Evolutionary conservation across 441 rosid genomes (phyloP), one percentile per base, ranked within the genome.

Genomic region (Populus hybrid): DNA sequence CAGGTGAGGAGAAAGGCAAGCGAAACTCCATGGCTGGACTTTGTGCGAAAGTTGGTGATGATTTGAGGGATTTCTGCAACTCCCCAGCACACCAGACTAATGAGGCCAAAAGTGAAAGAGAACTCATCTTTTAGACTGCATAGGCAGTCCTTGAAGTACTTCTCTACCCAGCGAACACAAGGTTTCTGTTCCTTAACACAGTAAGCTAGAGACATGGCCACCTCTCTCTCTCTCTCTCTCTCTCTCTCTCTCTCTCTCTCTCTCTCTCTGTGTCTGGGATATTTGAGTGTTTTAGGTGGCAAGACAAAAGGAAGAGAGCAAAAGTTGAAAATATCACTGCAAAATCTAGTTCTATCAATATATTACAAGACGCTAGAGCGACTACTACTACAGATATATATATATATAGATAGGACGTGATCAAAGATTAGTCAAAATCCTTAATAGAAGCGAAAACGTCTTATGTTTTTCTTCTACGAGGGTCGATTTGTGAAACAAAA

Each of bases 11-110:
- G 98, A 80, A 95, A 95, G 21, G 86, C 76, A 9, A 93, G 93
- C 61, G 97, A 93, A 76, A 95, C 98, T n/a, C 98, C 98, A 73
- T 95, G 97, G 91, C 92, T 87, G 36, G 98, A 95, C 82, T 95
- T 95, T 74, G 97, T 79, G 75, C 83, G 90, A 83, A 93, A 95
- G 85, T 95, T 95, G 83, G 97, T 95, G 80, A 95, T 82, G 86
- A 95, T 91, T 81, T 95, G 98, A 38, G 98, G 98, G 80, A 95
- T 83, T 83, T 95, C 98, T 1, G 98, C 98, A 24, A 93, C 91
- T n/a, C 90, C 94, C 98, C 98, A 95, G 42, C 93, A 89, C 10
- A 91, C 79, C 2, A 94, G 72, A 78, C 98, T 91, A 10, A 40
- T 46, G 14, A 94, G 69, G 7, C 98, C 98, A 28, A 94, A 92